Evolutionary conservation across 108 stramenopile genomes (phyloP), one percentile per base, ranked within the genome.

Genomic region (Schizochytrium sp.): DNA sequence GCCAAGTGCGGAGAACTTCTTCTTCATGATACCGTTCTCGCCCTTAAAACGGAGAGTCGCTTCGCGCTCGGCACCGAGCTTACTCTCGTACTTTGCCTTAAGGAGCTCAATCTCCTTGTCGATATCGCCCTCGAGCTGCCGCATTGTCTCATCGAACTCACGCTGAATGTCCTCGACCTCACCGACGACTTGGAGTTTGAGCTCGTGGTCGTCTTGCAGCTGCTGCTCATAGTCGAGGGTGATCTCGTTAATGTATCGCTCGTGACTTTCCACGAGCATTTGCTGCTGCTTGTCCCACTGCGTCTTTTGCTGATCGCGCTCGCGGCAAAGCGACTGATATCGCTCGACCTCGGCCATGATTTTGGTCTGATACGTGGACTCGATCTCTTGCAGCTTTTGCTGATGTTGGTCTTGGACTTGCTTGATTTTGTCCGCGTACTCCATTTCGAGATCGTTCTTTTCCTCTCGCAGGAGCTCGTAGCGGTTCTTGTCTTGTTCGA

Each of bases 91-190:
- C 44, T 90, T 89, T 34, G 51, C 88, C 72, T 93, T 91, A 23
- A 94, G 18, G 14, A 91, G 89, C 44, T 91, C 88, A 23, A 94
- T 93, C 91, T 94, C 94, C 60, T 92, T 92, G 87, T 95, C 94
- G 63, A 95, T 92, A 87, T 95, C 94, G 58, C 92, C 93, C 72
- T 94, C 93, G 76, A 95, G 83, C 59, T 95, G 94, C 51, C 88
- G 28, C 63, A 90, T 90, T 6, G 88, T 92, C 72, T 93, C 93
- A 14, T 90, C 87, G 58, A 91, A 91, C 88, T 94, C 94, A 5
- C 91, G 51, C 59, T 89, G 34, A 18, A 92, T 88, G 12, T 92
- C 92, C 41, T 51, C 55, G 59, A 53, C 60, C 51, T 91, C 72
- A 19, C 90, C 91, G 47, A 90, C 83, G 53, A 89, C 47, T 63